Conservation (phyloP, 2,329 filamentous ascomycete genomes). For the Botrytis squamosa region DNA sequence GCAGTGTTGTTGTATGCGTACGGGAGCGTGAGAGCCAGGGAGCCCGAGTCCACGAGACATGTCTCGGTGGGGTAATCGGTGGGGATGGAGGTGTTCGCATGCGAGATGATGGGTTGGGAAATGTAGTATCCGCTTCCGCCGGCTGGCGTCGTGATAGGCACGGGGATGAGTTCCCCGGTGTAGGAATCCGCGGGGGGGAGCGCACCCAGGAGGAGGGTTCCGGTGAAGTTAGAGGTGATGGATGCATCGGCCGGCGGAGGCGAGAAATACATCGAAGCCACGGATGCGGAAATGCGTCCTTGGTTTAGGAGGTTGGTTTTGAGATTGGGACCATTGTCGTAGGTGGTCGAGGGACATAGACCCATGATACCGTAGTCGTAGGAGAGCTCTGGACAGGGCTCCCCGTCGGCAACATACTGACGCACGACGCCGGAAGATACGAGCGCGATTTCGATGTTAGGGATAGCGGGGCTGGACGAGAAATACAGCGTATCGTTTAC, state of each 20-base stretch:
- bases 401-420: background rate
- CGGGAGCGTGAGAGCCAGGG: background rate
- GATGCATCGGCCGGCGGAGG: background rate
- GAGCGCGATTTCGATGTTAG: conserved; percentile 10
- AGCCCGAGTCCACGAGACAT: conserved; percentile 2
- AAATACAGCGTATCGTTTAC: conserved; percentile 9
- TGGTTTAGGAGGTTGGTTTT: background rate
- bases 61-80: background rate
- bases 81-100: background rate
- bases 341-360: background rate
- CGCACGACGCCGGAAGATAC: background rate
- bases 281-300: background rate
- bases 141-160: background rate
- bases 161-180: background rate
- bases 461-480: background rate
- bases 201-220: background rate
- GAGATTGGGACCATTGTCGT: background rate
- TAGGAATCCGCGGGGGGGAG: background rate
- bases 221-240: background rate
- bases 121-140: background rate
- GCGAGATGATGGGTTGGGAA: background rate
- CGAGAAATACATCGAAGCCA: conserved; percentile 1
- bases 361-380: conserved; percentile 10
- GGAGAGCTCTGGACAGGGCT: background rate
- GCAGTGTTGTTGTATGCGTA: background rate